Evolutionary conservation across 225 moss, liverwort and hornwort species (phyloP).

Genomic region (Takakia lepidozioides): DNA sequence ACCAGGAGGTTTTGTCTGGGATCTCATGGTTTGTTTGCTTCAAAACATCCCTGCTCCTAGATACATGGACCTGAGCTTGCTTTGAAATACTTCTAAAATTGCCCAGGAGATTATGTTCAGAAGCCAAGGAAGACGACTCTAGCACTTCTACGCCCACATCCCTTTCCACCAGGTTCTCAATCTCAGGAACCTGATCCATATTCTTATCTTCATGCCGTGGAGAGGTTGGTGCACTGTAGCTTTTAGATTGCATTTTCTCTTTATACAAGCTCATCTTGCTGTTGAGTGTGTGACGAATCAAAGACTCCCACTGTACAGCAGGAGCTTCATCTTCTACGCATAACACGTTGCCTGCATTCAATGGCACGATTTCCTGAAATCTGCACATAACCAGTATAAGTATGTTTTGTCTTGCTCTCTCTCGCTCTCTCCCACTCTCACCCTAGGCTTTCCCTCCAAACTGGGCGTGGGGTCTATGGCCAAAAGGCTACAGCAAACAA

Average conservation of each 20-base stretch:
- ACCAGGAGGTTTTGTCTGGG: too few relatives aligned
- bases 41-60: too few relatives aligned
- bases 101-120: slow-evolving; percentile 36
- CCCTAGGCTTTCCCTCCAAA: too few relatives aligned
- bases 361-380: slow-evolving; percentile 94
- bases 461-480: too few relatives aligned
- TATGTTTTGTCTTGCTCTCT: too few relatives aligned
- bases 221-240: slow-evolving; percentile 62
- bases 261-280: slow-evolving; percentile 10
- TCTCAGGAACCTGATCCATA: slow-evolving; percentile 23
- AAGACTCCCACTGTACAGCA: slow-evolving; percentile 72
- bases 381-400: too few relatives aligned
- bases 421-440: too few relatives aligned
- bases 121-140: slow-evolving; percentile 40
- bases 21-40: too few relatives aligned
- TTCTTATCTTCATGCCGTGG: slow-evolving; percentile 31
- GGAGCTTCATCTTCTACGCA: slow-evolving; percentile 81
- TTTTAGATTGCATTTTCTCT: slow-evolving; percentile 17
- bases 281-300: slow-evolving; percentile 77
- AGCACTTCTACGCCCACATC: slow-evolving; percentile 37
- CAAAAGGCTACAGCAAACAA: too few relatives aligned
- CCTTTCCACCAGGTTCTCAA: slow-evolving; percentile 37
- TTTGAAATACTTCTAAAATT: slow-evolving; percentile 19
- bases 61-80: too few relatives aligned
- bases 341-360: slow-evolving; percentile 91